These are phyloP conservation scores for Saturnispora saitoi DNA, from an alignment of 805 yeast genomes.

Conservation along the genomic window DNA sequence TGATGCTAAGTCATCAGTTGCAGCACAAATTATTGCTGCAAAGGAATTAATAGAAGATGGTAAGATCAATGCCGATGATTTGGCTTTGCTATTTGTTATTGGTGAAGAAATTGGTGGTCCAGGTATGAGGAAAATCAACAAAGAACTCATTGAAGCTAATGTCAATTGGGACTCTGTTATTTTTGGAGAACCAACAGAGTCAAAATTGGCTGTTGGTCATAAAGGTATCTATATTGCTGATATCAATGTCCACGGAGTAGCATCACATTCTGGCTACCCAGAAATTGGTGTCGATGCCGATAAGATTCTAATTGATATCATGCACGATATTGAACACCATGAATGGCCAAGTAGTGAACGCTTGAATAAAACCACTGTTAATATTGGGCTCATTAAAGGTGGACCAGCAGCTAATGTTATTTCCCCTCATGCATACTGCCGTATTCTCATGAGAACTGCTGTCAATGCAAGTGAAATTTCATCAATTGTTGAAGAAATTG, in stretches of 20 bases:
- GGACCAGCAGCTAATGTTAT: slow-evolving; percentile 64
- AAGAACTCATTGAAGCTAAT: slow-evolving; percentile 28
- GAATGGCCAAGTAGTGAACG: slow-evolving; percentile 43
- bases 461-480: slow-evolving; percentile 33
- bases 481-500: slow-evolving; percentile 28
- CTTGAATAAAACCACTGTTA: slow-evolving; percentile 54
- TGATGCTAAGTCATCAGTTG: slow-evolving; percentile 68
- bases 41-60: slow-evolving; percentile 35
- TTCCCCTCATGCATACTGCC: slow-evolving; percentile 49
- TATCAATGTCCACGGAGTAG: slow-evolving; percentile 42
- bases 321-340: slow-evolving; percentile 35
- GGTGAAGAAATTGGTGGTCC: slow-evolving; percentile 62
- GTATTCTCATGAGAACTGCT: slow-evolving; percentile 46
- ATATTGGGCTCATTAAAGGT: slow-evolving; percentile 48
- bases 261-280: slow-evolving; percentile 66
- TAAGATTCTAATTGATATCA: slow-evolving; percentile 42
- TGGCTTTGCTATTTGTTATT: slow-evolving; percentile 53
- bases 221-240: slow-evolving; percentile 45
- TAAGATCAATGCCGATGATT: slow-evolving; percentile 43
- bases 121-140: slow-evolving; percentile 47
- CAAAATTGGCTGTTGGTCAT: slow-evolving; percentile 61
- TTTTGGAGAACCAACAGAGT: slow-evolving; percentile 72
- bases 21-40: slow-evolving; percentile 49
- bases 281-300: slow-evolving; percentile 58
- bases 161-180: slow-evolving; percentile 49